Percentiles rank a stretch among this genome's conserved stretches.
Evolutionary conservation across 2,329 filamentous ascomycete genomes (phyloP).

Genomic region (Macrophomina pseudophaseolina): DNA sequence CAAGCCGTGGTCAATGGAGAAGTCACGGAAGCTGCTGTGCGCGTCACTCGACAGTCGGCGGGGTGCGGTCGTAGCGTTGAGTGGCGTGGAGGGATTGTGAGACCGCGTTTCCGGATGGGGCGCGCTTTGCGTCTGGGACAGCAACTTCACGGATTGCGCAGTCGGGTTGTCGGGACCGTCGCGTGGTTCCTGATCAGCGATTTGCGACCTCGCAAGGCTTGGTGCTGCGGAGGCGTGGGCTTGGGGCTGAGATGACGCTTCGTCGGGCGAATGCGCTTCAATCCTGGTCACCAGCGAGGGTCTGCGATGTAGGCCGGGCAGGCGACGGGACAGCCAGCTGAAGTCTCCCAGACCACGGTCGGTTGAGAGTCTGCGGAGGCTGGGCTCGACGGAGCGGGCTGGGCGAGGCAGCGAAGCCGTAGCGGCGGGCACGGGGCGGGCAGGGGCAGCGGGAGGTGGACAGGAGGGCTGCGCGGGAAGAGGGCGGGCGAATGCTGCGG

Average conservation of each 20-base stretch:
- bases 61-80: constrained; percentile 31
- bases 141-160: constrained; percentile 27
- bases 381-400: constrained; percentile 15
- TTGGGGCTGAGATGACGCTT: constrained; percentile 21
- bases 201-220: constrained; percentile 14
- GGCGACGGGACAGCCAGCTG: constrained; percentile 21
- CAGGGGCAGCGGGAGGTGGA: constrained; percentile 29
- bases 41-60: constrained; percentile 32
- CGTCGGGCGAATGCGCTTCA: constrained; percentile 15
- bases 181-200: constrained; percentile 28
- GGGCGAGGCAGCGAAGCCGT: constrained; percentile 16
- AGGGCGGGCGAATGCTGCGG: constrained; percentile 8
- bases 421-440: constrained; percentile 25
- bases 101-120: constrained; percentile 28
- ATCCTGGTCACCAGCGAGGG: constrained; percentile 9
- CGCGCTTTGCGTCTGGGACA: constrained; percentile 29
- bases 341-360: constrained; percentile 22
- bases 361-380: constrained; percentile 18
- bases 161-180: constrained; percentile 30
- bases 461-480: constrained; percentile 13
- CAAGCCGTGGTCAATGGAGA: constrained; percentile 28
- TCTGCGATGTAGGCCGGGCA: constrained; percentile 17
- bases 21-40: constrained; percentile 27
- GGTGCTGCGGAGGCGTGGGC: constrained; percentile 17
- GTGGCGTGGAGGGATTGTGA: constrained; percentile 28